A percentile compares a stretch with the other conserved stretches of the same genome.
These are phyloP conservation scores for Talaromyces sp. DNA, from an alignment of 2,329 filamentous ascomycete genomes.

Conservation along the genomic window DNA sequence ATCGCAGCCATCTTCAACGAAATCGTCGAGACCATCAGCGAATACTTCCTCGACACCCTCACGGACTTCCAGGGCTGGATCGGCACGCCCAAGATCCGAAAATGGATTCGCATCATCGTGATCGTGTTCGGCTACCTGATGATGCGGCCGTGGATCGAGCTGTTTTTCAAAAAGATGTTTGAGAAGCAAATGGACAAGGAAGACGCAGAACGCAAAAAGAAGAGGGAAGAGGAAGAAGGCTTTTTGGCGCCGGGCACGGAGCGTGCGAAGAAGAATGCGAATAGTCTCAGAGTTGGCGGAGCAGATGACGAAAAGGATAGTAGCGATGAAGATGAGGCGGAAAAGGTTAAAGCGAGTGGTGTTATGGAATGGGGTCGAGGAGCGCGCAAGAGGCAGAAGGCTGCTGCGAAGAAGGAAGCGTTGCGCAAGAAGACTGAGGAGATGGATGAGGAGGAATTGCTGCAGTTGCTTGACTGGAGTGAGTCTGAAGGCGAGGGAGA, in stretches of 20 bases:
- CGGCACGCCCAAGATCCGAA: conserved; percentile 31
- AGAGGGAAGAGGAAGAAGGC: conserved; percentile 50
- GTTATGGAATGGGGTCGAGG: conserved; percentile 60
- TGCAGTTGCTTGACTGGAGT: conserved; percentile 58
- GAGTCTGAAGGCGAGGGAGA: conserved; percentile 12
- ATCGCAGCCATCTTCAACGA: conserved; percentile 6
- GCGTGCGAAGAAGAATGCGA: conserved; percentile 53
- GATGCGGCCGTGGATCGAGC: conserved; percentile 45
- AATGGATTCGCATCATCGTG: conserved; percentile 60
- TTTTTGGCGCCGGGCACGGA: conserved; percentile 31
- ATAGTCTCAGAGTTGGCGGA: conserved; percentile 50
- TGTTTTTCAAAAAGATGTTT: conserved; percentile 63
- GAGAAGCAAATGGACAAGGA: conserved; percentile 37
- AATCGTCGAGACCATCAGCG: conserved; percentile 13
- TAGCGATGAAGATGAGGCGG: conserved; percentile 36
- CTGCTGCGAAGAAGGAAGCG: conserved; percentile 57
- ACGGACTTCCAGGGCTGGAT: conserved; percentile 33
- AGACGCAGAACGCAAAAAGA: conserved; percentile 55
- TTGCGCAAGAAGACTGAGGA: conserved; percentile 57
- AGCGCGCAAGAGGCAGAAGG: conserved; percentile 59
- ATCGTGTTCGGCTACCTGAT: conserved; percentile 68
- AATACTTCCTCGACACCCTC: conserved; percentile 17
- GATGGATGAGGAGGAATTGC: conserved; percentile 67
- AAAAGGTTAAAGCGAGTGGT: conserved; percentile 34
- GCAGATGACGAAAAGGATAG: conserved; percentile 20